Conservation (phyloP, 768 basidiomycete species). For the Suillus brevipes region DNA sequence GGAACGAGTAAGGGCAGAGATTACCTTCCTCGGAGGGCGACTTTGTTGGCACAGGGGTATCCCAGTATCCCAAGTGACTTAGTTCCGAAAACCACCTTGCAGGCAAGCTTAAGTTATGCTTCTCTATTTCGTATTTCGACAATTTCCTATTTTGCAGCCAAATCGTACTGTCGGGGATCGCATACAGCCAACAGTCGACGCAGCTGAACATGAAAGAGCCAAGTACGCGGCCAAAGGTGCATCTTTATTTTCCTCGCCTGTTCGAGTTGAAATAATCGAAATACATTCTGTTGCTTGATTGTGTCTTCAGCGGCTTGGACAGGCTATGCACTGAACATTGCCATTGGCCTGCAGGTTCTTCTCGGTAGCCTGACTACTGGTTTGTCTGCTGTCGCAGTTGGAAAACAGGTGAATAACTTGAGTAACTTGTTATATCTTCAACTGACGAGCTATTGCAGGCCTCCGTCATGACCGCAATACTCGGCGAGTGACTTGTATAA, state of each 20-base stretch:
- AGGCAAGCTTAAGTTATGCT: neutral
- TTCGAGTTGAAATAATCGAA: neutral
- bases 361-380: slow-evolving; percentile 30
- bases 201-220: slow-evolving; percentile 42
- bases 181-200: slow-evolving; percentile 47
- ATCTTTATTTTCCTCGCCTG: neutral
- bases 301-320: slow-evolving; percentile 14
- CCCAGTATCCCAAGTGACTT: neutral
- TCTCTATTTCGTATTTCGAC: neutral
- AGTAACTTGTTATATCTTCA: neutral
- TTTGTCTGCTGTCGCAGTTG: slow-evolving; percentile 23
- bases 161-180: slow-evolving; percentile 43
- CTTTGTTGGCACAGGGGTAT: neutral
- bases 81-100: neutral
- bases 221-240: slow-evolving; percentile 46
- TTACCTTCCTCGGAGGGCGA: neutral
- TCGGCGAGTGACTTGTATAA: slow-evolving; percentile 17
- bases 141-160: neutral
- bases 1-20: neutral
- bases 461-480: slow-evolving; percentile 30
- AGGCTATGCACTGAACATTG: slow-evolving; percentile 20
- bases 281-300: neutral
- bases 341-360: slow-evolving; percentile 29
- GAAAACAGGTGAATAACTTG: slow-evolving; percentile 17
- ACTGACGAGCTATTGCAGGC: slow-evolving; percentile 17